A percentile compares a stretch with the other conserved stretches of the same genome.
Evolutionary conservation across 176 grass and related monocot genomes (phyloP).

Genomic region (Ensete ventricosum): DNA sequence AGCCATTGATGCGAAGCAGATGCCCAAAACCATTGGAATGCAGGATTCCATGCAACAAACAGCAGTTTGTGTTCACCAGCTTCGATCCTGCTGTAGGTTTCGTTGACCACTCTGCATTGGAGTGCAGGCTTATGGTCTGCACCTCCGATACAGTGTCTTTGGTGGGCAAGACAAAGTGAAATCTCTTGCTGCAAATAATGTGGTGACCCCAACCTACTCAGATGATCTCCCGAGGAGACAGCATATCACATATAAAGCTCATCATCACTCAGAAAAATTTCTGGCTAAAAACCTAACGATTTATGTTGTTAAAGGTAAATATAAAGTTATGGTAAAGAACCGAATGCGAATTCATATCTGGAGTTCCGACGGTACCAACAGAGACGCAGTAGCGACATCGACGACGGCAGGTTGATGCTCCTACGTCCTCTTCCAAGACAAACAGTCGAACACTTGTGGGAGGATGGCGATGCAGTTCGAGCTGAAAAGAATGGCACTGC

Average conservation of each 20-base stretch:
- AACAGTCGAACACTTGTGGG: conserved; percentile 50
- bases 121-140: conserved; percentile 33
- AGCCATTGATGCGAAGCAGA: conserved; percentile 55
- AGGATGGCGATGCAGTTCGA: conserved; percentile 60
- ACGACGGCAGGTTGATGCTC: conserved; percentile 32
- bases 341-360: conserved; percentile 4
- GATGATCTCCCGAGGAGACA: not conserved
- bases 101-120: conserved; percentile 12
- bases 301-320: not conserved
- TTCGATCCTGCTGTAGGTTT: conserved; percentile 23
- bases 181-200: conserved; percentile 84
- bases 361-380: conserved; percentile 27
- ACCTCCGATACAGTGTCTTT: conserved; percentile 38
- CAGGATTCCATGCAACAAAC: conserved; percentile 72
- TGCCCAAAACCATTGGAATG: conserved; percentile 91
- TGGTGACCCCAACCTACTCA: conserved; percentile 69
- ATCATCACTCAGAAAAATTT: not conserved
- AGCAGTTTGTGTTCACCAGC: conserved; percentile 18
- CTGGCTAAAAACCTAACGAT: too few species aligned
- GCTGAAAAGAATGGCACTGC: conserved; percentile 72
- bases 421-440: conserved; percentile 73
- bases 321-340: not conserved
- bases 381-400: conserved; percentile 56
- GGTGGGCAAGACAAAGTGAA: conserved; percentile 75
- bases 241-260: conserved; percentile 2